Conservation (phyloP, 176 grass and related monocot species). For the Zea luxurians region DNA sequence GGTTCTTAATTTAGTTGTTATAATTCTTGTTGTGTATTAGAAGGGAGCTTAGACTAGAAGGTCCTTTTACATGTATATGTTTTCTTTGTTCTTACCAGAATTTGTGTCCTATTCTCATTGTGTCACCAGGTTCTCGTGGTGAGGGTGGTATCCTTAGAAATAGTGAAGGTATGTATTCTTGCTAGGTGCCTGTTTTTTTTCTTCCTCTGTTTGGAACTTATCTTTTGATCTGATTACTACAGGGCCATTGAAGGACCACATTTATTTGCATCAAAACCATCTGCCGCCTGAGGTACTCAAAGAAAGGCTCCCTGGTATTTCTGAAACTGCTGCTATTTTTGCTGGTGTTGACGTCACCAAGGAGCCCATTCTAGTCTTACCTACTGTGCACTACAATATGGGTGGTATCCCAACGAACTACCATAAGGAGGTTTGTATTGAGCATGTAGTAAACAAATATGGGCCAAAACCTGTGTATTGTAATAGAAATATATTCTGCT, state of each 20-base stretch:
- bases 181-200: slow-evolving; percentile 4
- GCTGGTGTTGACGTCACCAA: slow-evolving; percentile 95
- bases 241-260: slow-evolving; percentile 94
- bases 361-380: slow-evolving; percentile 95
- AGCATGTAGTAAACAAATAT: neutral
- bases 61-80: too few species aligned
- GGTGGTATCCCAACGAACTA: slow-evolving; percentile 98
- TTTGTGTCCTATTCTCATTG: too few species aligned
- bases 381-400: slow-evolving; percentile 99
- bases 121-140: too few species aligned
- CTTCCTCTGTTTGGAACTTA: neutral
- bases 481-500: slow-evolving; percentile 24
- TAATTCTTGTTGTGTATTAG: too few species aligned
- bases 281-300: slow-evolving; percentile 82
- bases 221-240: slow-evolving; percentile 35
- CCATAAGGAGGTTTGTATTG: slow-evolving; percentile 69
- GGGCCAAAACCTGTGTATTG: neutral
- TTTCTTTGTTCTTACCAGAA: too few species aligned
- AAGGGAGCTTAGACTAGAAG: too few species aligned
- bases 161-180: too few species aligned
- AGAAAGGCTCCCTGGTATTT: slow-evolving; percentile 97
- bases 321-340: slow-evolving; percentile 98
- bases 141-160: too few species aligned
- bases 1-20: too few species aligned
- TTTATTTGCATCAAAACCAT: slow-evolving; percentile 83